A percentile compares a stretch with the other conserved stretches of the same genome.
These are phyloP conservation scores for Actinidia arguta DNA, from an alignment of 179 eudicot species.

Conservation along the genomic window DNA sequence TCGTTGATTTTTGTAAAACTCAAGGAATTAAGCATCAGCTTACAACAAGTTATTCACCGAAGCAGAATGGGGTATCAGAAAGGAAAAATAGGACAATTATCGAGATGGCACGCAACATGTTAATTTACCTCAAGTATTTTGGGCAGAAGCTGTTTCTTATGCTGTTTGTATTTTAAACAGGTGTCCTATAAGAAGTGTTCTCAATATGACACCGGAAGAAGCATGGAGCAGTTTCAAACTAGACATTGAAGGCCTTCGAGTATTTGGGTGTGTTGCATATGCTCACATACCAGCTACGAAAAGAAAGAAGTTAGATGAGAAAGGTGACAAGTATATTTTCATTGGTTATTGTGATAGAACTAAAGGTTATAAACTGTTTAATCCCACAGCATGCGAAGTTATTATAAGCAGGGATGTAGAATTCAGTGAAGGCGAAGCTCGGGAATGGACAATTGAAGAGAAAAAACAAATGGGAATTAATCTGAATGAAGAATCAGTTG, in stretches of 20 bases:
- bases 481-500: background rate
- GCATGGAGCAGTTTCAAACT: too few relatives aligned
- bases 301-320: slow-evolving; percentile 17
- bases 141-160: slow-evolving; percentile 26
- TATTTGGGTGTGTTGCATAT: background rate
- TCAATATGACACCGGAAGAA: too few relatives aligned
- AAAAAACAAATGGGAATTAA: background rate
- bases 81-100: slow-evolving; percentile 14
- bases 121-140: slow-evolving; percentile 23
- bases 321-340: too few relatives aligned
- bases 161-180: background rate
- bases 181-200: too few relatives aligned
- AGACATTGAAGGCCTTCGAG: background rate
- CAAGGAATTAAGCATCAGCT: slow-evolving; percentile 27
- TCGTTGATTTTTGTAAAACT: slow-evolving; percentile 9
- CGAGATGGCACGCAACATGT: slow-evolving; percentile 24
- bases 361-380: slow-evolving; percentile 10
- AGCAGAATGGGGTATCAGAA: slow-evolving; percentile 20
- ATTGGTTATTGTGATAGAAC: slow-evolving; percentile 11
- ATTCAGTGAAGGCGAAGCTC: slow-evolving; percentile 15
- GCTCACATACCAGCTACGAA: background rate
- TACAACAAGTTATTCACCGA: slow-evolving; percentile 9
- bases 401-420: slow-evolving; percentile 26
- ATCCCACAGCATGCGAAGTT: slow-evolving; percentile 11
- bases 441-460: slow-evolving; percentile 11